Evolutionary conservation across 192 early-diverging fungal species (phyloP).

Genomic region (Coemansia sp.): DNA sequence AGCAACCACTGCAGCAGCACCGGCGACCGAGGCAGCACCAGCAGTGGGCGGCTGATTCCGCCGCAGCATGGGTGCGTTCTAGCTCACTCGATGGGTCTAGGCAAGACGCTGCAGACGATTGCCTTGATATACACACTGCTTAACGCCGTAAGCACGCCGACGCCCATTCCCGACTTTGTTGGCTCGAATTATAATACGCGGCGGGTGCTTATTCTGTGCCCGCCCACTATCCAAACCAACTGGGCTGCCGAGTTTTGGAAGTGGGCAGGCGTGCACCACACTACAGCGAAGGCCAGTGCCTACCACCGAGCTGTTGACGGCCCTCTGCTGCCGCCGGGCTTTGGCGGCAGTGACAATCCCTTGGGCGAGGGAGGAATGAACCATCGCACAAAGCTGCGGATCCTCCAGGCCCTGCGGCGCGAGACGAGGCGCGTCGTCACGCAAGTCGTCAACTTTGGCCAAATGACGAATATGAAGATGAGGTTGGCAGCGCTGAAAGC

Average conservation of each 20-base stretch:
- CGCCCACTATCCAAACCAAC: constrained; percentile 69
- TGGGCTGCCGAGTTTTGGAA: constrained; percentile 73
- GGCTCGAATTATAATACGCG: constrained; percentile 59
- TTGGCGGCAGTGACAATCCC: neutral
- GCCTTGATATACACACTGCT: constrained; percentile 71
- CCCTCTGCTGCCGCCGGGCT: constrained; percentile 22
- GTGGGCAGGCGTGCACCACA: constrained; percentile 61
- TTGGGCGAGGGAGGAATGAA: neutral
- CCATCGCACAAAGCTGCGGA: neutral
- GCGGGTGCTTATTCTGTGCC: constrained; percentile 74
- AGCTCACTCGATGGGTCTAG: constrained; percentile 86
- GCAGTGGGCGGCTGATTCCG: neutral
- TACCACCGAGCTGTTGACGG: constrained; percentile 15
- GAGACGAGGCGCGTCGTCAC: constrained; percentile 31
- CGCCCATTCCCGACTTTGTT: constrained; percentile 54
- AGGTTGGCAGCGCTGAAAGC: constrained; percentile 44
- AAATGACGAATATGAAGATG: neutral
- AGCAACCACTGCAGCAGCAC: constrained; percentile 32
- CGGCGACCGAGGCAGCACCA: neutral
- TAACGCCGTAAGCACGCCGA: constrained; percentile 51
- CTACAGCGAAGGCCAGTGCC: constrained; percentile 1
- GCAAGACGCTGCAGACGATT: constrained; percentile 82
- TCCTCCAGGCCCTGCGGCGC: constrained; percentile 6
- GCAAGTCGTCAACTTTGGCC: constrained; percentile 57
- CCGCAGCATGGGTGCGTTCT: constrained; percentile 71